Percentiles rank a stretch among this genome's conserved stretches.
phyloP scores from a whole-genome alignment of 176 grass and related monocot species.

The Aegilops tauschii region DNA sequence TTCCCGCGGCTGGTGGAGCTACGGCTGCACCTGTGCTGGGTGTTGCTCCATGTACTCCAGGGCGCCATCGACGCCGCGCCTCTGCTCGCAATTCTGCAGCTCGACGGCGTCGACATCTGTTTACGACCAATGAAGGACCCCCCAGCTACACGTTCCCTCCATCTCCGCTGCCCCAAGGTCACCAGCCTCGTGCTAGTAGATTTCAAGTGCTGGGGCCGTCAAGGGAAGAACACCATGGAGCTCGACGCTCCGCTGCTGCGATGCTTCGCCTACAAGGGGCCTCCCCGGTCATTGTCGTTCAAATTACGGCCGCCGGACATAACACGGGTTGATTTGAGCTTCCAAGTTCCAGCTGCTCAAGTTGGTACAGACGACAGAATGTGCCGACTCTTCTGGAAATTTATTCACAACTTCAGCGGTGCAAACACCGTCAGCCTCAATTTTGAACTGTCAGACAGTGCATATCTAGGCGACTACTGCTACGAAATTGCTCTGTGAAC shows the following conservation, averaged over 20 bases:
- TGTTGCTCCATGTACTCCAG: background rate
- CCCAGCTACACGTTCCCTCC: background rate
- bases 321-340: background rate
- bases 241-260: background rate
- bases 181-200: background rate
- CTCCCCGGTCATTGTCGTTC: background rate
- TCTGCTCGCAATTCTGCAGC: background rate
- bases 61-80: background rate
- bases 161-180: background rate
- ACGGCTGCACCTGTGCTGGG: background rate
- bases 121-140: background rate
- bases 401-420: background rate
- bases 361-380: background rate
- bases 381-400: background rate
- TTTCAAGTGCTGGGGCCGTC: background rate
- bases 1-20: background rate
- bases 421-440: background rate
- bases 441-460: background rate
- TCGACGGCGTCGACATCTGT: background rate
- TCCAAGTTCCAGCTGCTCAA: background rate
- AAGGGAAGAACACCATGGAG: background rate
- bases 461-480: no score
- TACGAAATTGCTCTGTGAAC: no score
- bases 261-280: background rate
- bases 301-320: background rate